Evolutionary conservation across 306 rosid genomes (phyloP).

Genomic region (Vicia villosa): DNA sequence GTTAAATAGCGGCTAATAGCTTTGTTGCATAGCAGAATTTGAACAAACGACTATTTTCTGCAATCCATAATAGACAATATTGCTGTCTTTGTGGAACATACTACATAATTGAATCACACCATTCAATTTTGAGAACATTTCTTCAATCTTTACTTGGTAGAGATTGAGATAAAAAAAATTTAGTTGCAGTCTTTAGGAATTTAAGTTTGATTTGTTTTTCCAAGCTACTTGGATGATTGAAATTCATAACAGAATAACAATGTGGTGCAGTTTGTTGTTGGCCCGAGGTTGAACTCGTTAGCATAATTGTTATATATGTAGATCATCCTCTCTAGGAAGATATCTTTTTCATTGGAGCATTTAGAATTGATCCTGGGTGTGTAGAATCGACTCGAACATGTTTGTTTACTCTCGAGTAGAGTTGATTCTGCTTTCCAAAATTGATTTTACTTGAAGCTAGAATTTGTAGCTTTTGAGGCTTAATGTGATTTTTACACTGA

Average conservation of each 20-base stretch:
- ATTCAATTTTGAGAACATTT: neutral
- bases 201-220: slow-evolving; percentile 29
- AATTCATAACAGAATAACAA: neutral
- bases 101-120: neutral
- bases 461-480: too few species aligned
- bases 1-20: too few species aligned
- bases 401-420: too few species aligned
- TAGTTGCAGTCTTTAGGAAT: slow-evolving; percentile 6
- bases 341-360: slow-evolving; percentile 12
- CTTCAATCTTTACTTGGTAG: neutral
- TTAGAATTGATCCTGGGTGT: too few species aligned
- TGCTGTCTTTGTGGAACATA: neutral
- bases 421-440: too few species aligned
- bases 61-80: too few species aligned
- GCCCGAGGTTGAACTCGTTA: slow-evolving; percentile 17
- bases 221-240: slow-evolving; percentile 17
- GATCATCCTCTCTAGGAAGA: slow-evolving; percentile 21
- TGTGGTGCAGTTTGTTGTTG: slow-evolving; percentile 6
- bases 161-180: neutral
- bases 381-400: too few species aligned
- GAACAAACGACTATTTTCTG: too few species aligned
- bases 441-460: too few species aligned
- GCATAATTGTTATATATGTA: neutral
- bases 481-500: too few species aligned
- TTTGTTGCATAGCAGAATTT: too few species aligned